A percentile compares a stretch with the other conserved stretches of the same genome.
phyloP scores from a whole-genome alignment of 805 yeast genomes.

The Teunomyces pallodes region DNA sequence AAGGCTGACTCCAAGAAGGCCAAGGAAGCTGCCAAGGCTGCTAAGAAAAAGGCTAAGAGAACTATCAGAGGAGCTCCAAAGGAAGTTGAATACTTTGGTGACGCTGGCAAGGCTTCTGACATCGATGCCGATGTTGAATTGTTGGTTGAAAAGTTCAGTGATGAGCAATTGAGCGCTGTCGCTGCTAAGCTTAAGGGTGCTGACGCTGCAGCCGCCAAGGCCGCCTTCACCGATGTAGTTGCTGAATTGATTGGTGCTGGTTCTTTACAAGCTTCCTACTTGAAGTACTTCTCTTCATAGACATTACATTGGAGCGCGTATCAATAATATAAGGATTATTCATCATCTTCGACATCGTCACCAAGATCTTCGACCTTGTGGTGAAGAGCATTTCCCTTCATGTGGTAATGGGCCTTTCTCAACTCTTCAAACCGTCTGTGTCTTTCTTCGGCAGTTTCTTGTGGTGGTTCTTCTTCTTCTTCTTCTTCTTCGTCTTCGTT shows the following conservation, averaged over 20 bases:
- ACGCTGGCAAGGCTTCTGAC: slow-evolving; percentile 59
- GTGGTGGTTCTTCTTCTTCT: slow-evolving; percentile 38
- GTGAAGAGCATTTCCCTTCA: slow-evolving; percentile 48
- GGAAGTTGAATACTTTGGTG: slow-evolving; percentile 83
- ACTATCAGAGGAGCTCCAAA: slow-evolving; percentile 76
- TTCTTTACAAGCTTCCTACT: slow-evolving; percentile 48
- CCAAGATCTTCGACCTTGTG: slow-evolving; percentile 16
- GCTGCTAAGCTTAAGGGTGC: slow-evolving; percentile 63
- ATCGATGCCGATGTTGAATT: slow-evolving; percentile 79
- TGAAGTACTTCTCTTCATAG: slow-evolving; percentile 47
- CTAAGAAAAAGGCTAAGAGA: slow-evolving; percentile 97
- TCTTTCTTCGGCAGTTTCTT: slow-evolving; percentile 53
- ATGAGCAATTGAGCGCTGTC: slow-evolving; percentile 69
- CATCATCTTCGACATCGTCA: not conserved
- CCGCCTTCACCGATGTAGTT: slow-evolving; percentile 55
- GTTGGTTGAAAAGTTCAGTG: slow-evolving; percentile 78
- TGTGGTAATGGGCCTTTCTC: slow-evolving; percentile 77
- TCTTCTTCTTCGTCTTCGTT: slow-evolving; percentile 24
- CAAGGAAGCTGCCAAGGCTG: slow-evolving; percentile 95
- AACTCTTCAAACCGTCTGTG: slow-evolving; percentile 71
- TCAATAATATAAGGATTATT: not conserved
- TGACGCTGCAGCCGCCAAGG: slow-evolving; percentile 56
- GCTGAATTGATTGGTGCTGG: slow-evolving; percentile 52
- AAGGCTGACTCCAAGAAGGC: slow-evolving; percentile 69
- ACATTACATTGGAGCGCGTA: not conserved